A percentile compares a stretch with the other conserved stretches of the same genome.
These are phyloP conservation scores for Leptographium radiaticola DNA, from an alignment of 2,329 filamentous ascomycete species.

Conservation along the genomic window DNA sequence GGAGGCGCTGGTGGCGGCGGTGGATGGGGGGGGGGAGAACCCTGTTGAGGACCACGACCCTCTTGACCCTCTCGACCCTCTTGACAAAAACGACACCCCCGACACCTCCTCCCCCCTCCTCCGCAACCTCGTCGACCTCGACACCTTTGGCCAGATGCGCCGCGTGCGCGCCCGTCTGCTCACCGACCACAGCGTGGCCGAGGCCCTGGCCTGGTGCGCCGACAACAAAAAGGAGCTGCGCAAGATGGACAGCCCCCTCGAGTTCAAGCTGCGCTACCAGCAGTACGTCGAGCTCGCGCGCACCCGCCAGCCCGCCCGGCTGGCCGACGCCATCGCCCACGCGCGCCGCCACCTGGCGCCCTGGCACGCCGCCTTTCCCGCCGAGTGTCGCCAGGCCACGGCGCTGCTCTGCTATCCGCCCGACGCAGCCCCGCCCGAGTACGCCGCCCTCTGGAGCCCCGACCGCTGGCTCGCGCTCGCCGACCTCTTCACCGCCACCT, in stretches of 20 bases:
- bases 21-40: background rate
- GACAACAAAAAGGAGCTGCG: slow-evolving; percentile 89
- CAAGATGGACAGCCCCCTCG: slow-evolving; percentile 77
- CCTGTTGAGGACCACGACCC: background rate
- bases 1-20: slow-evolving; percentile 54
- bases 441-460: slow-evolving; percentile 53
- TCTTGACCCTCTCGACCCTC: no score
- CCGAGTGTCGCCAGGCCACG: slow-evolving; percentile 58
- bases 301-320: slow-evolving; percentile 46
- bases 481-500: slow-evolving; percentile 68
- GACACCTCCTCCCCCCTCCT: no score
- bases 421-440: slow-evolving; percentile 30
- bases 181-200: slow-evolving; percentile 53
- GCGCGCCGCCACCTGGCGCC: slow-evolving; percentile 69
- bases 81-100: no score
- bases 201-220: slow-evolving; percentile 78
- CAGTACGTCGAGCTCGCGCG: slow-evolving; percentile 89
- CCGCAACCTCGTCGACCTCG: slow-evolving; percentile 71
- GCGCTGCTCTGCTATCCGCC: slow-evolving; percentile 67
- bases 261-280: slow-evolving; percentile 86
- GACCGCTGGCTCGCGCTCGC: slow-evolving; percentile 66
- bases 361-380: slow-evolving; percentile 54
- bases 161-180: slow-evolving; percentile 59
- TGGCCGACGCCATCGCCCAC: slow-evolving; percentile 66
- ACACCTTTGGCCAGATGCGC: slow-evolving; percentile 74